Conservation (phyloP, 768 basidiomycete genomes). For the Tylopilus subfusipes region DNA sequence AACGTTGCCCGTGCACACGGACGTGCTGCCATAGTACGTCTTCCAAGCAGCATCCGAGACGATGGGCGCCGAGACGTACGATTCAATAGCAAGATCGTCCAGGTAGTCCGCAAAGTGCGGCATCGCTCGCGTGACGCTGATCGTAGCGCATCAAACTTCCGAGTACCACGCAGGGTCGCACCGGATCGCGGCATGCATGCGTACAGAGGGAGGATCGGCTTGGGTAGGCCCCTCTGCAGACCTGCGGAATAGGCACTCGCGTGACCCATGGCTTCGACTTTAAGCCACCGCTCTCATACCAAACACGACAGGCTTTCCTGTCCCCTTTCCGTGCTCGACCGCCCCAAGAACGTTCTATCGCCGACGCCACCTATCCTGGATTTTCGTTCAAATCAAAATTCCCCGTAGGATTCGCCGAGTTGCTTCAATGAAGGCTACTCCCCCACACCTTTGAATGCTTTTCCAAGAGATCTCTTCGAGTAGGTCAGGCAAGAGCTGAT, state of each 20-base stretch:
- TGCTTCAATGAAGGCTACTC: too few species aligned
- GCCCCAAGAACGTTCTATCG: too few species aligned
- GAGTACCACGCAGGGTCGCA: constrained; percentile 1
- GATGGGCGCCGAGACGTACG: constrained; percentile 51
- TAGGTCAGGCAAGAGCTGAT: too few species aligned
- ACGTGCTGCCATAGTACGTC: constrained; percentile 37
- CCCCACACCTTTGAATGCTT: too few species aligned
- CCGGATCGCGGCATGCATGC: constrained; percentile 39
- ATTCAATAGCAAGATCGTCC: constrained; percentile 41
- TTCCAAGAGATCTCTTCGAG: too few species aligned
- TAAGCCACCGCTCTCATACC: too few species aligned
- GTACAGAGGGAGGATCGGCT: constrained; percentile 53
- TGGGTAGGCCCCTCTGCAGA: constrained; percentile 39
- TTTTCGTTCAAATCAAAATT: too few species aligned
- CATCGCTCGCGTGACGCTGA: constrained; percentile 33
- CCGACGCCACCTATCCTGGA: too few species aligned
- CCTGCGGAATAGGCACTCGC: constrained; percentile 58
- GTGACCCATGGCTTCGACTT: constrained; percentile 66
- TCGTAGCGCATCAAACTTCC: constrained; percentile 28
- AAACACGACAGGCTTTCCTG: too few species aligned
- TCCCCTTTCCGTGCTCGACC: too few species aligned
- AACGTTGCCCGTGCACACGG: constrained; percentile 43
- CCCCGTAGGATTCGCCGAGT: too few species aligned
- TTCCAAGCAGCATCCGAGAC: constrained; percentile 51
- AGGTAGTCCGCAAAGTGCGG: constrained; percentile 41